Evolutionary conservation across 1,139 yeast species (phyloP), one percentile per base, ranked within the genome.

Genomic region (Yamadazyma dushanensis): DNA sequence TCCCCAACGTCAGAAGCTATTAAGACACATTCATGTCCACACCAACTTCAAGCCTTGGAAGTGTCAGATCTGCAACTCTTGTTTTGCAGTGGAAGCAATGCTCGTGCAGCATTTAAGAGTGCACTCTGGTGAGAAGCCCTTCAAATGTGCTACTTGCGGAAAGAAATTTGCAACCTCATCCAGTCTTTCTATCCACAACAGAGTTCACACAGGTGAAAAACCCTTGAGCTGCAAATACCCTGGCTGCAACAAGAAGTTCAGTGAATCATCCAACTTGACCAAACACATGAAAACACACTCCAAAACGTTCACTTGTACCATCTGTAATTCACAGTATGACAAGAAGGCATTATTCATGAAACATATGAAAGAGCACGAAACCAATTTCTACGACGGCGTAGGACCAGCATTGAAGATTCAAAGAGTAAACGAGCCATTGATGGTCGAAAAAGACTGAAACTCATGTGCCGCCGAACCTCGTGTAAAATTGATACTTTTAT

Each of bases 11-110:
- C 98, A 92, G 51, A 92, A 92, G 57, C 66, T 89, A 13, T 62
- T 84, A 18, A 76, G 98, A 31, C 98, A 92, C 59, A 64, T 92
- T 31, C 94, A 85, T 55, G 82, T 84, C 3, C 98, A 92, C 57
- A 87, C 97, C 1, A 81, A 83, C 43, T 79, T 83, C 58, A 83
- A 81, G 53, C 96, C 96, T 0, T 84, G 76, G 54, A 61, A 64
- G 43, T 89, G 97, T 59, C 58, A 69, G 3, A 57, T 74, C 1
- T 89, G 97, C 57, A 78, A 78, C 7, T 78, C 82, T 39, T 57
- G 69, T 14, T 89, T 90, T 61, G 84, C 87, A 8, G 83, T 81
- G 16, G 82, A 78, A 29, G 57, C 78, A 17, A 78, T 80, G 70
- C 63, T 85, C 34, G 67, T 72, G 32, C 89, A 82, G 72, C 98